phyloP scores from a whole-genome alignment of 2,329 filamentous ascomycete species.

The Neophaeococcomyces aloes region DNA sequence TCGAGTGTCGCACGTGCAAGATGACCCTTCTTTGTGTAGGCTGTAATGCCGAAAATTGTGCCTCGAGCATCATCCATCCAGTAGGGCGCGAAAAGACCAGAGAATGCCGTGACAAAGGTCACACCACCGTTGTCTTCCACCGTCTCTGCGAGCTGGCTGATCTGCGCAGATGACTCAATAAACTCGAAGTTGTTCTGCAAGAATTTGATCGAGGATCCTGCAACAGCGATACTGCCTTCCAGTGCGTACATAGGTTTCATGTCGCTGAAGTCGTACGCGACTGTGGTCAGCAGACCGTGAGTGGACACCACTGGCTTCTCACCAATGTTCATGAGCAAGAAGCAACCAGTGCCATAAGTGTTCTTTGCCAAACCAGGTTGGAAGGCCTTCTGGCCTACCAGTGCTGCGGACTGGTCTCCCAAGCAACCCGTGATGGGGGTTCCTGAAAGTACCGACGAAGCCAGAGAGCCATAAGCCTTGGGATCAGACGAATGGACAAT shows the following conservation, averaged over 20 bases:
- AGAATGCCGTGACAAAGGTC: constrained; percentile 82
- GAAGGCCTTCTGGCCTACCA: constrained; percentile 81
- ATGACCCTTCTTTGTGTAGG: constrained; percentile 74
- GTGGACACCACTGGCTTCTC: constrained; percentile 74
- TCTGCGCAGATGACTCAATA: constrained; percentile 50
- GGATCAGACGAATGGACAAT: constrained; percentile 73
- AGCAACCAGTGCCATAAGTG: constrained; percentile 83
- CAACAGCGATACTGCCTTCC: constrained; percentile 74
- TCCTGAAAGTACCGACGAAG: constrained; percentile 56
- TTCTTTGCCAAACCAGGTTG: constrained; percentile 75
- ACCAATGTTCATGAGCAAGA: constrained; percentile 81
- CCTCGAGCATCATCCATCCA: constrained; percentile 91
- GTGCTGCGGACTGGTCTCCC: constrained; percentile 74
- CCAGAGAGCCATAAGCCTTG: constrained; percentile 59
- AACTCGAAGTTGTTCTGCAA: constrained; percentile 56
- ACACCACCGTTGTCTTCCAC: constrained; percentile 71
- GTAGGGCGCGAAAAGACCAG: constrained; percentile 81
- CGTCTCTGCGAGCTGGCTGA: constrained; percentile 53
- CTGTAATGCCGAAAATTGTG: constrained; percentile 76
- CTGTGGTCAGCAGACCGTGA: constrained; percentile 72
- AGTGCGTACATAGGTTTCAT: constrained; percentile 65
- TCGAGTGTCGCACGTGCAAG: constrained; percentile 83
- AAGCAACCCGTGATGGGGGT: constrained; percentile 70
- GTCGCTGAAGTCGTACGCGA: constrained; percentile 70
- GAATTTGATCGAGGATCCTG: constrained; percentile 70